Percentiles rank a stretch among this genome's conserved stretches.
Evolutionary conservation across 345 rosid genomes (phyloP).

Genomic region (Clausena lansium): DNA sequence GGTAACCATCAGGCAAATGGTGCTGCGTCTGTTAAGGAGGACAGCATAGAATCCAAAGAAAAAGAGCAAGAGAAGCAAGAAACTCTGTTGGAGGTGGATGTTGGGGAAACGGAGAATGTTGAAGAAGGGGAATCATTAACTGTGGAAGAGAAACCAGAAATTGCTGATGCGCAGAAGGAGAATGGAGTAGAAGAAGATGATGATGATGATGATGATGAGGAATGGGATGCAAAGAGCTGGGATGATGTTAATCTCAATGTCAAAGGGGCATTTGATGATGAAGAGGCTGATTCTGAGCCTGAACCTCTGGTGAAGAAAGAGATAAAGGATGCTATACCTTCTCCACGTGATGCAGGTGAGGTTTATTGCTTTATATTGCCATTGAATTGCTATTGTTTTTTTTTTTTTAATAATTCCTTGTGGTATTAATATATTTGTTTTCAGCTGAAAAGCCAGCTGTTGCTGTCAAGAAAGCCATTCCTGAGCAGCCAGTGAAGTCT

Average conservation of each 20-base stretch:
- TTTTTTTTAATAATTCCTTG: background rate
- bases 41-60: slow-evolving; percentile 41
- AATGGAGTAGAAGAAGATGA: slow-evolving; percentile 73
- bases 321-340: slow-evolving; percentile 32
- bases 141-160: slow-evolving; percentile 46
- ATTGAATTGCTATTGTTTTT: background rate
- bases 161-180: slow-evolving; percentile 43
- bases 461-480: slow-evolving; percentile 28
- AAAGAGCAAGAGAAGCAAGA: slow-evolving; percentile 38
- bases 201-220: slow-evolving; percentile 67
- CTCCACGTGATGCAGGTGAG: slow-evolving; percentile 44
- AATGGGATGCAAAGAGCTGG: slow-evolving; percentile 98
- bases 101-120: slow-evolving; percentile 42
- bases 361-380: slow-evolving; percentile 1
- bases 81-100: slow-evolving; percentile 34
- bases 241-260: slow-evolving; percentile 76
- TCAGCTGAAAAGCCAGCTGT: slow-evolving; percentile 18
- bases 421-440: slow-evolving; percentile 7
- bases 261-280: slow-evolving; percentile 88
- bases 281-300: slow-evolving; percentile 68
- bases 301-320: slow-evolving; percentile 57
- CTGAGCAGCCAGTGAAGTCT: slow-evolving; percentile 28
- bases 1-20: slow-evolving; percentile 61
- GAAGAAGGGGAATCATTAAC: slow-evolving; percentile 41
- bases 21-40: slow-evolving; percentile 47